phyloP scores from a whole-genome alignment of 2,329 filamentous ascomycete species.

The Trichoderma sp. region DNA sequence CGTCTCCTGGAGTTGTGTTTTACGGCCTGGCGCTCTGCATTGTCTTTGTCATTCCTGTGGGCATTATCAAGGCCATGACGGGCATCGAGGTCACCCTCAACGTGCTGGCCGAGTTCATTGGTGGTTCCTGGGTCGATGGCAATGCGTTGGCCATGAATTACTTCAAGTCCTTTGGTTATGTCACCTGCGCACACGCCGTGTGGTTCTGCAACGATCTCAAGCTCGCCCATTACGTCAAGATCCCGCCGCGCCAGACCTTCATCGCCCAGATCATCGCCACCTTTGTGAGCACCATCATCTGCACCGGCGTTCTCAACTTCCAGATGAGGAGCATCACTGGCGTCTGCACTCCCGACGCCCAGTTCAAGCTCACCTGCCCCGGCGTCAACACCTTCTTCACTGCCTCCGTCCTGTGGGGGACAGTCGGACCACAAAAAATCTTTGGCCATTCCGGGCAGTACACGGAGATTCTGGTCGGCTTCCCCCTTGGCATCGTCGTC shows the following conservation, averaged over 20 bases:
- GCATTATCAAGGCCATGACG: constrained; percentile 53
- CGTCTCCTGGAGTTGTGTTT: constrained; percentile 49
- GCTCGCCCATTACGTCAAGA: constrained; percentile 56
- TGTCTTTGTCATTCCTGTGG: constrained; percentile 50
- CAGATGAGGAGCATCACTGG: constrained; percentile 47
- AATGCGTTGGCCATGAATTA: constrained; percentile 53
- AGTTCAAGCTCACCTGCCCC: constrained; percentile 50
- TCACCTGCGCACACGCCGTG: constrained; percentile 50
- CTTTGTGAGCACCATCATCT: constrained; percentile 50
- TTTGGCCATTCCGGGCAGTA: constrained; percentile 50
- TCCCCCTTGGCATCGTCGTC: constrained; percentile 47
- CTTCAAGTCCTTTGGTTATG: constrained; percentile 52
- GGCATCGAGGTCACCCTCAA: constrained; percentile 51
- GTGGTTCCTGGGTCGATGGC: constrained; percentile 48
- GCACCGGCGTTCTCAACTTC: constrained; percentile 47
- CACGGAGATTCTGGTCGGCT: constrained; percentile 46
- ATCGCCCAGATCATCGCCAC: constrained; percentile 57
- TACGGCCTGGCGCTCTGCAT: constrained; percentile 49
- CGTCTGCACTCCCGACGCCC: constrained; percentile 48
- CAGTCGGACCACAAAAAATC: constrained; percentile 49
- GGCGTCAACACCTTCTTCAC: constrained; percentile 56
- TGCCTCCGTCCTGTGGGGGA: constrained; percentile 54
- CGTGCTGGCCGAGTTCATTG: constrained; percentile 52
- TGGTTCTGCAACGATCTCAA: constrained; percentile 49
- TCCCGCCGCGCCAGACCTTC: constrained; percentile 59